Evolutionary conservation across 73 alveolate species (phyloP).

Genomic region (Symbiodinium natans): DNA sequence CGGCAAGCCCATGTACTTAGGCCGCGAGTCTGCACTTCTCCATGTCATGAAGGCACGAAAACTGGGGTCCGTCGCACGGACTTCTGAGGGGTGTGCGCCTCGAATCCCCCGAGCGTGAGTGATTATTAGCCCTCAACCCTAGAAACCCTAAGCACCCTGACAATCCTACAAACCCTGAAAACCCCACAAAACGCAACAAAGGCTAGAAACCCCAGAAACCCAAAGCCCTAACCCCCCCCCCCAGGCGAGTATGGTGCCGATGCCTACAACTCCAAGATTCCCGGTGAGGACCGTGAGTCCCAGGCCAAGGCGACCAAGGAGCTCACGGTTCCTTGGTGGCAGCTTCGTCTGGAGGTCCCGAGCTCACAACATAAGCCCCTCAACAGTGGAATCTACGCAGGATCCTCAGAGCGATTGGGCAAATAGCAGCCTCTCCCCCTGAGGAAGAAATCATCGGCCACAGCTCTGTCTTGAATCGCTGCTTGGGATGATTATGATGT

Average conservation of each 20-base stretch:
- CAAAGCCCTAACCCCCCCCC: too few species aligned
- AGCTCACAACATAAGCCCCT: neutral
- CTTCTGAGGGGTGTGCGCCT: neutral
- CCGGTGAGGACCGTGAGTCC: neutral
- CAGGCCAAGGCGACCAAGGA: slow-evolving; percentile 58
- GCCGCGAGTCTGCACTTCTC: slow-evolving; percentile 11
- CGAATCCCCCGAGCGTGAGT: too few species aligned
- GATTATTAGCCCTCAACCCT: too few species aligned
- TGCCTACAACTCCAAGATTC: slow-evolving; percentile 54
- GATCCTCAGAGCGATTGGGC: too few species aligned
- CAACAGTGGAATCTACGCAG: too few species aligned
- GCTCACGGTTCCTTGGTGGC: slow-evolving; percentile 24
- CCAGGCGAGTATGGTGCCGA: slow-evolving; percentile 56
- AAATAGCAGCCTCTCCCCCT: too few species aligned
- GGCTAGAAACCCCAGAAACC: too few species aligned
- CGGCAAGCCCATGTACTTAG: slow-evolving; percentile 56
- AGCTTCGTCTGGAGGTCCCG: neutral
- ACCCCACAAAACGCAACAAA: too few species aligned
- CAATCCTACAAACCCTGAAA: too few species aligned
- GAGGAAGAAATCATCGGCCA: slow-evolving; percentile 52
- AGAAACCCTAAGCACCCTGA: too few species aligned
- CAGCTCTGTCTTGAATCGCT: slow-evolving; percentile 66
- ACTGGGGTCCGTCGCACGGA: neutral
- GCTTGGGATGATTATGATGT: neutral
- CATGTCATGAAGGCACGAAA: neutral